Percentiles rank a stretch among this genome's conserved stretches.
These are phyloP conservation scores for Lineolata rhizophorae DNA, from an alignment of 495 filamentous ascomycete species.

Conservation along the genomic window DNA sequence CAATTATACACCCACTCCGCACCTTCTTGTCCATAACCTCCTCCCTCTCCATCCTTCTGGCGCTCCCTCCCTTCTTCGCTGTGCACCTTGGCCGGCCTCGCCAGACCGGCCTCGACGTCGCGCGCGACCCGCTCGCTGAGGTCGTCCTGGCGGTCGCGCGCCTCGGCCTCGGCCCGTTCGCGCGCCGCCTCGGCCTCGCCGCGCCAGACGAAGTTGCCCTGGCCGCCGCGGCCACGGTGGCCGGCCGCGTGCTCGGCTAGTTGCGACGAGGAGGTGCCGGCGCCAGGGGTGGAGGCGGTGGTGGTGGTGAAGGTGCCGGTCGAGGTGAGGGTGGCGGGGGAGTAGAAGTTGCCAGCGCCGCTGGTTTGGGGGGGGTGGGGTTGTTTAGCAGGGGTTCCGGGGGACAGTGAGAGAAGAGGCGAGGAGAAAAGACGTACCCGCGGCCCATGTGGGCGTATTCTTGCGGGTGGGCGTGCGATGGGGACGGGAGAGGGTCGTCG, in stretches of 20 bases:
- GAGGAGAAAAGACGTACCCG: no score
- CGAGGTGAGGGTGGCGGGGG: neutral
- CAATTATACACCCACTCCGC: neutral
- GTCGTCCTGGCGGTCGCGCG: neutral
- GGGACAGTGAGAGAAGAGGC: no score
- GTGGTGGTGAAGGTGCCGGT: neutral
- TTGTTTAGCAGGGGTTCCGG: no score
- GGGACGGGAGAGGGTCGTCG: neutral
- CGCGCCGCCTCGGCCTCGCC: neutral
- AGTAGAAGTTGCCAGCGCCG: neutral
- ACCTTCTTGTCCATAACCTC: neutral
- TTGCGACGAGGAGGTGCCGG: neutral
- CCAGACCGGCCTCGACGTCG: neutral
- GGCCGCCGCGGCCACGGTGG: neutral
- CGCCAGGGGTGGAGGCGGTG: neutral
- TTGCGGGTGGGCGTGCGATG: neutral
- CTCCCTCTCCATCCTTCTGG: neutral
- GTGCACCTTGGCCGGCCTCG: no score
- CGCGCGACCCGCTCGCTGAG: neutral
- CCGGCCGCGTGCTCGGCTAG: neutral
- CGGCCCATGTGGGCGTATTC: neutral
- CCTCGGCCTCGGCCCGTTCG: neutral
- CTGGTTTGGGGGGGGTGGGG: no score
- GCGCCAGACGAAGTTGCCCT: neutral
- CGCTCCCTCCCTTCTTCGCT: neutral